phyloP scores from a whole-genome alignment of 2,329 filamentous ascomycete species.

The Fusarium metavorans region DNA sequence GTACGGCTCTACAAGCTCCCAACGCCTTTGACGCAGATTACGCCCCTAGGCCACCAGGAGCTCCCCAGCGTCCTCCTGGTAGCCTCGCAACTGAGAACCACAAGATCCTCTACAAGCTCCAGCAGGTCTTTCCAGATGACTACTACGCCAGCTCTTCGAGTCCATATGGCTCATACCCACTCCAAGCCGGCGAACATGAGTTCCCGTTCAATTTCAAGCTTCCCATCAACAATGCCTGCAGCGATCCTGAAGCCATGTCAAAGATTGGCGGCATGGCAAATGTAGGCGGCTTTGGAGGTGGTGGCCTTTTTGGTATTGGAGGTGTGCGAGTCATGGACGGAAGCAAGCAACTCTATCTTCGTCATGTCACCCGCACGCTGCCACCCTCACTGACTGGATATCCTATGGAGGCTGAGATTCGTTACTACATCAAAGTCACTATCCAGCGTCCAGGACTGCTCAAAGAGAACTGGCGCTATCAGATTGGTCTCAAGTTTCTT shows the following conservation, averaged over 20 bases:
- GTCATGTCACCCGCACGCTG: conserved; percentile 85
- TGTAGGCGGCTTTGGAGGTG: conserved; percentile 62
- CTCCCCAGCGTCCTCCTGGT: conserved; percentile 52
- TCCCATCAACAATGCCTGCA: conserved; percentile 80
- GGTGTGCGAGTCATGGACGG: conserved; percentile 72
- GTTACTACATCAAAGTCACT: conserved; percentile 96
- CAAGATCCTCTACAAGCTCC: conserved; percentile 81
- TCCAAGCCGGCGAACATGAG: conserved; percentile 77
- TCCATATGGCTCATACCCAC: conserved; percentile 64
- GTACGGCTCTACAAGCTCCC: conserved; percentile 71
- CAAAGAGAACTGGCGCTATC: conserved; percentile 85
- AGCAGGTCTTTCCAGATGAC: conserved; percentile 77
- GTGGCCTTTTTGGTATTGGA: conserved; percentile 61
- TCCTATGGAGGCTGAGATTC: conserved; percentile 87
- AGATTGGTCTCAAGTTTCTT: conserved; percentile 82
- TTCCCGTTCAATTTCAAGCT: conserved; percentile 86
- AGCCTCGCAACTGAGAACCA: conserved; percentile 68
- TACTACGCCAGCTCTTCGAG: conserved; percentile 55
- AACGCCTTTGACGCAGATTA: conserved; percentile 58
- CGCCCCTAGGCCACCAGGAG: conserved; percentile 46
- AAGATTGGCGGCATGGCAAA: conserved; percentile 66
- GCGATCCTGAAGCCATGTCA: conserved; percentile 64
- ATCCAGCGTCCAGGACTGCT: conserved; percentile 89
- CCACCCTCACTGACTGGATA: conserved; percentile 92
- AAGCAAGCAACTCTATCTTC: conserved; percentile 70